Conservation (phyloP, 495 filamentous ascomycete genomes). For the Penicillium herquei region DNA sequence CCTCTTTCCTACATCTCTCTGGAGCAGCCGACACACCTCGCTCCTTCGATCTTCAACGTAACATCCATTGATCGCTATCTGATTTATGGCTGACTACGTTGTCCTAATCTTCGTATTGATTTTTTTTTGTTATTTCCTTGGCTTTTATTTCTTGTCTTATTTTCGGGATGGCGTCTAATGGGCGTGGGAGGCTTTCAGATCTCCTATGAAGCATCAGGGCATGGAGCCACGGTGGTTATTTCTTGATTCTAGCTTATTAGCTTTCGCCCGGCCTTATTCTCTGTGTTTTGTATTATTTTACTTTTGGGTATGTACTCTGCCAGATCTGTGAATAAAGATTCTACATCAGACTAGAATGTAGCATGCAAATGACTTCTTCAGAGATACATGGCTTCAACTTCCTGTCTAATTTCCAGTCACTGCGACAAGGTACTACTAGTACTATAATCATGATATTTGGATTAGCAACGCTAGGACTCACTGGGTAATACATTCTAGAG, state of each 20-base stretch:
- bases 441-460: no score
- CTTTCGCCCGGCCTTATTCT: conserved; percentile 1
- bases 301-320: background rate
- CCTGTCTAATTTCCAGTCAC: no score
- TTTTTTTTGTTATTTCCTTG: conserved; percentile 1
- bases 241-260: conserved; percentile 7
- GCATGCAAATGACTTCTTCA: background rate
- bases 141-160: conserved; percentile 11
- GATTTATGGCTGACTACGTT: background rate
- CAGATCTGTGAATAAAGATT: conserved; percentile 7
- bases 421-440: no score
- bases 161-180: conserved; percentile 1
- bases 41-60: conserved; percentile 17
- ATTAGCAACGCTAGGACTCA: no score
- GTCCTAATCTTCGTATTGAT: background rate
- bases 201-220: conserved; percentile 17
- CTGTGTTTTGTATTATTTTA: conserved; percentile 6
- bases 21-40: conserved; percentile 17
- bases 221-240: conserved; percentile 6
- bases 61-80: conserved; percentile 5
- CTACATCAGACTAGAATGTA: background rate
- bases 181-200: conserved; percentile 3
- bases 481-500: no score
- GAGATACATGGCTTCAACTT: no score
- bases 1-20: conserved; percentile 30